Conservation (phyloP, 176 grass and related monocot genomes). For the Neostapfia colusana region DNA sequence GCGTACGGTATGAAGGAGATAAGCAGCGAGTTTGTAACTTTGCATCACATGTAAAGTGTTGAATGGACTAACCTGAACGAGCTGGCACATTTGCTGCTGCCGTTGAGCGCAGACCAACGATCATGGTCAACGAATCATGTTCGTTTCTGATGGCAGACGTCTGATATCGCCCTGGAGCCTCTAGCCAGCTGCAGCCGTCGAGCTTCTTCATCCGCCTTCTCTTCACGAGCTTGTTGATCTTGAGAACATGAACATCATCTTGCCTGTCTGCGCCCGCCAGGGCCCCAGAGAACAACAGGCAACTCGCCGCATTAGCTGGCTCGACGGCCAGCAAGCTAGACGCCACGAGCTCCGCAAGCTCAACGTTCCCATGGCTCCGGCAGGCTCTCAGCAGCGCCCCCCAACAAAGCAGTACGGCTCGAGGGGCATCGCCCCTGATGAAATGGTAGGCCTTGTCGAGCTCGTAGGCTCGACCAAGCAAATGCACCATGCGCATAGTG, state of each 20-base stretch:
- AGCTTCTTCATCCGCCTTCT: conserved; percentile 48
- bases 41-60: no score
- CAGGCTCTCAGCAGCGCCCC: conserved; percentile 61
- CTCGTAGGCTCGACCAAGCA: conserved; percentile 55
- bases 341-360: conserved; percentile 48
- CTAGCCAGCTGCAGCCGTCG: conserved; percentile 53
- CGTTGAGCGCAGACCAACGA: no score
- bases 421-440: conserved; percentile 56
- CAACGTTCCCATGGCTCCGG: conserved; percentile 55
- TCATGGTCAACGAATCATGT: no score
- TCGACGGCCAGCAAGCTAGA: conserved; percentile 43
- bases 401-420: conserved; percentile 70
- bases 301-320: conserved; percentile 44
- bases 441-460: conserved; percentile 50
- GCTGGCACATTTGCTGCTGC: no score
- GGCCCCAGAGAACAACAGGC: conserved; percentile 47
- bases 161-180: not conserved
- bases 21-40: no score
- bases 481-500: conserved; percentile 69
- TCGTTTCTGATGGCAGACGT: no score
- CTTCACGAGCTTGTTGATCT: conserved; percentile 55
- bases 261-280: conserved; percentile 40
- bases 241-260: conserved; percentile 30
- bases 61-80: no score
- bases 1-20: no score